Percentiles rank a stretch among this genome's conserved stretches.
phyloP scores from a whole-genome alignment of 2,329 filamentous ascomycete species.

The Cryphonectria radicalis region DNA sequence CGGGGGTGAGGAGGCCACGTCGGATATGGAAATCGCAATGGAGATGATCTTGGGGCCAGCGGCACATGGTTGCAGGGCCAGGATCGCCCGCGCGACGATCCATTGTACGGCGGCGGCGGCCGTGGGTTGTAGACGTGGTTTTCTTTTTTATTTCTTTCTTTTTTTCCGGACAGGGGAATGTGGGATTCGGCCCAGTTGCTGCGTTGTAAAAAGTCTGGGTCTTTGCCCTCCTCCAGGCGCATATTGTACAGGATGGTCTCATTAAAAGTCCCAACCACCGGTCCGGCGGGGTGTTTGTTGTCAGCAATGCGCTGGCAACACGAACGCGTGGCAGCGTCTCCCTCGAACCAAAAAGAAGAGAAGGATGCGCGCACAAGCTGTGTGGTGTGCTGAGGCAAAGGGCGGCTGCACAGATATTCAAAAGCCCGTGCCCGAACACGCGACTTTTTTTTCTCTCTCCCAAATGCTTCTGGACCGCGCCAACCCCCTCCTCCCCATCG shows the following conservation, averaged over 20 bases:
- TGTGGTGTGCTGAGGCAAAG: not conserved
- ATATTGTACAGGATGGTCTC: not conserved
- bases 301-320: not conserved
- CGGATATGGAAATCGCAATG: not conserved
- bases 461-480: not conserved
- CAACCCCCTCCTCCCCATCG: too few species aligned
- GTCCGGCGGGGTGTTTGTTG: not conserved
- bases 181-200: too few species aligned
- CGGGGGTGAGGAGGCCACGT: not conserved
- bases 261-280: not conserved
- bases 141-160: too few species aligned
- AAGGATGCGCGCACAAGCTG: too few species aligned
- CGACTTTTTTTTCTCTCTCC: too few species aligned
- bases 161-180: too few species aligned
- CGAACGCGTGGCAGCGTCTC: not conserved
- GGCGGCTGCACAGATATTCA: not conserved
- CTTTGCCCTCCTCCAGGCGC: not conserved
- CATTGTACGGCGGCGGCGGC: too few species aligned
- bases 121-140: too few species aligned
- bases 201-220: too few species aligned
- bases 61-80: not conserved
- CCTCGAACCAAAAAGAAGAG: not conserved
- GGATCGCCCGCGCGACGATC: too few species aligned
- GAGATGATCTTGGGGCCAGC: not conserved
- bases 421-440: not conserved